Evolutionary conservation across 495 filamentous ascomycete species (phyloP).

Genomic region (Daldinia concentrica): DNA sequence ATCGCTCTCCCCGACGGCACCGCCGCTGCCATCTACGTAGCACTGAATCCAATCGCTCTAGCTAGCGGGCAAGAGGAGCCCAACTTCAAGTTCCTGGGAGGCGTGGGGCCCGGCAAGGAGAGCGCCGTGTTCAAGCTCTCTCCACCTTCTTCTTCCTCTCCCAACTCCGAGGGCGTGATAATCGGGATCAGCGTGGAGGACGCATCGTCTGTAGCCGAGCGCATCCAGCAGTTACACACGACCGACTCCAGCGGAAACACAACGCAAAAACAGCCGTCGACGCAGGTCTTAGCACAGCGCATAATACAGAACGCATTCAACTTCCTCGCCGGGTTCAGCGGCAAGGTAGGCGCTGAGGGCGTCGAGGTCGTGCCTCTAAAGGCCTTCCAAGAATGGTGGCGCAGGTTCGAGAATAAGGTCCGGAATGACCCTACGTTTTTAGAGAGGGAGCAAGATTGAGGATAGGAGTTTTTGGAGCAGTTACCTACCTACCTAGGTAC

Average conservation of each 20-base stretch:
- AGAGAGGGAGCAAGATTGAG: constrained; percentile 75
- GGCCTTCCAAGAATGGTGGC: constrained; percentile 97
- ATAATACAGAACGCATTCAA: constrained; percentile 99
- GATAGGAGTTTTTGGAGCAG: neutral
- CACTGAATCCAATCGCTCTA: constrained; percentile 52
- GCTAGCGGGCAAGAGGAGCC: constrained; percentile 39
- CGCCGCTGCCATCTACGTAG: constrained; percentile 88
- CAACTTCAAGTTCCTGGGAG: constrained; percentile 84
- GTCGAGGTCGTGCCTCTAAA: constrained; percentile 88
- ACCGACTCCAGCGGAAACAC: neutral
- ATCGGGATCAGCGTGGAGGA: constrained; percentile 88
- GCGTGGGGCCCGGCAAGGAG: constrained; percentile 86
- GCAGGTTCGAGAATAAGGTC: constrained; percentile 90
- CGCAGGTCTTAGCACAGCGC: constrained; percentile 83
- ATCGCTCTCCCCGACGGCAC: constrained; percentile 75
- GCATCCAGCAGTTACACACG: constrained; percentile 66
- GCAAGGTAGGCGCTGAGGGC: constrained; percentile 57
- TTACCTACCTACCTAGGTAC: too few relatives aligned
- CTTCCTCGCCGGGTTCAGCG: constrained; percentile 88
- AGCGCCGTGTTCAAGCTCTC: constrained; percentile 84
- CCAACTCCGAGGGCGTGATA: constrained; percentile 55
- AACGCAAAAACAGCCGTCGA: constrained; percentile 55
- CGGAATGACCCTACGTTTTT: constrained; percentile 89
- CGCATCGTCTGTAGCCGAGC: constrained; percentile 70
- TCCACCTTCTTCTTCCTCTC: constrained; percentile 39